Evolutionary conservation across 2,329 filamentous ascomycete genomes (phyloP).

Genomic region (Calonectria multiphialidica): DNA sequence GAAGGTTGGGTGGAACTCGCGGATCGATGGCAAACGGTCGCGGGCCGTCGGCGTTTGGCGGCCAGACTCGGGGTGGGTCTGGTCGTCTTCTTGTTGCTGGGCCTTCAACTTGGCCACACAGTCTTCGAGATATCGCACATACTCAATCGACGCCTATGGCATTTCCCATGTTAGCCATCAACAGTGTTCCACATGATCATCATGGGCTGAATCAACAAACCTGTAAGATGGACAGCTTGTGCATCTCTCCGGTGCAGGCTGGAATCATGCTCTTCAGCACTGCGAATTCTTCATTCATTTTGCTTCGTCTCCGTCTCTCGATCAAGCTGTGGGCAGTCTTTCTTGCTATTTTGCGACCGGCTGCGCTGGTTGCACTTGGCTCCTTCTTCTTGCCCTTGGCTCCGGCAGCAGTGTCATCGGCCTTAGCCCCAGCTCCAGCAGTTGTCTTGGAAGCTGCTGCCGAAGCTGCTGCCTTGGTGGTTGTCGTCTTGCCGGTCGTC

Average conservation of each 20-base stretch:
- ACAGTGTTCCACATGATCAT: background rate
- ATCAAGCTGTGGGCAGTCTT: slow-evolving; percentile 98
- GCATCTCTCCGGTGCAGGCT: slow-evolving; percentile 97
- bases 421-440: slow-evolving; percentile 31
- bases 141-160: slow-evolving; percentile 90
- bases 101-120: slow-evolving; percentile 86
- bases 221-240: slow-evolving; percentile 95
- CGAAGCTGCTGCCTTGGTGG: slow-evolving; percentile 28
- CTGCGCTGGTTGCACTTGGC: slow-evolving; percentile 80
- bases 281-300: slow-evolving; percentile 99
- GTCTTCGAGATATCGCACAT: slow-evolving; percentile 92
- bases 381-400: slow-evolving; percentile 78
- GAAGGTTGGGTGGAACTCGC: slow-evolving; percentile 55
- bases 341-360: slow-evolving; percentile 92
- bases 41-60: slow-evolving; percentile 42
- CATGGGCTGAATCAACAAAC: slow-evolving; percentile 59
- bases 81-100: slow-evolving; percentile 55
- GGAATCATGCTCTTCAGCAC: slow-evolving; percentile 96
- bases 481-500: slow-evolving; percentile 35
- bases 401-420: slow-evolving; percentile 32
- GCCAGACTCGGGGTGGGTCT: slow-evolving; percentile 42
- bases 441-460: slow-evolving; percentile 34
- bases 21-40: slow-evolving; percentile 50
- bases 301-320: slow-evolving; percentile 87
- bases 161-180: slow-evolving; percentile 19